Evolutionary conservation across 257 asterid species (phyloP).

Genomic region (Nicotiana benthamiana): DNA sequence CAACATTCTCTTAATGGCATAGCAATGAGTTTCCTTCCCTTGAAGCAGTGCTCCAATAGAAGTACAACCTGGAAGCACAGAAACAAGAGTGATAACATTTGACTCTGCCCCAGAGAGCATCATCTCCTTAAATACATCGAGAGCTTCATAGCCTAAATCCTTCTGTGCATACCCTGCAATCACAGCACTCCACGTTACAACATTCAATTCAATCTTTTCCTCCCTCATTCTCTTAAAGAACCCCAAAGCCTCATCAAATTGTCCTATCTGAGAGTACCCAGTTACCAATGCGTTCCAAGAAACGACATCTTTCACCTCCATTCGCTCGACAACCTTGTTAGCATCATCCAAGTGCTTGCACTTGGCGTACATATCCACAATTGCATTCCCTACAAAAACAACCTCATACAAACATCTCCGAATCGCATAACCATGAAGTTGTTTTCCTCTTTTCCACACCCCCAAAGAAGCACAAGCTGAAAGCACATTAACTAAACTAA

Average conservation of each 20-base stretch:
- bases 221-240: conserved; percentile 63
- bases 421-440: conserved; percentile 57
- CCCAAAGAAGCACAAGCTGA: conserved; percentile 62
- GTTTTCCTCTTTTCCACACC: conserved; percentile 45
- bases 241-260: conserved; percentile 49
- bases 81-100: conserved; percentile 66
- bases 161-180: conserved; percentile 87
- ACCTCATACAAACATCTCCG: conserved; percentile 52
- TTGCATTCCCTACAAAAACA: conserved; percentile 67
- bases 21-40: conserved; percentile 73
- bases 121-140: conserved; percentile 71
- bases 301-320: conserved; percentile 79
- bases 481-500: conserved; percentile 70
- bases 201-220: conserved; percentile 49
- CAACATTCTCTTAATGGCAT: conserved; percentile 34
- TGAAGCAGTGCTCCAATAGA: conserved; percentile 49
- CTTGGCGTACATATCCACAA: conserved; percentile 82
- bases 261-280: conserved; percentile 77
- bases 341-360: conserved; percentile 66
- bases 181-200: conserved; percentile 90
- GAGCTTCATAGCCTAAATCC: conserved; percentile 69
- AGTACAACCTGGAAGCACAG: conserved; percentile 80
- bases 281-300: conserved; percentile 85
- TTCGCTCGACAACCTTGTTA: conserved; percentile 47
- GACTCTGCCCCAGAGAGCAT: conserved; percentile 45